Evolutionary conservation across 257 asterid species (phyloP).

Genomic region (Paraleonurus japonicus): DNA sequence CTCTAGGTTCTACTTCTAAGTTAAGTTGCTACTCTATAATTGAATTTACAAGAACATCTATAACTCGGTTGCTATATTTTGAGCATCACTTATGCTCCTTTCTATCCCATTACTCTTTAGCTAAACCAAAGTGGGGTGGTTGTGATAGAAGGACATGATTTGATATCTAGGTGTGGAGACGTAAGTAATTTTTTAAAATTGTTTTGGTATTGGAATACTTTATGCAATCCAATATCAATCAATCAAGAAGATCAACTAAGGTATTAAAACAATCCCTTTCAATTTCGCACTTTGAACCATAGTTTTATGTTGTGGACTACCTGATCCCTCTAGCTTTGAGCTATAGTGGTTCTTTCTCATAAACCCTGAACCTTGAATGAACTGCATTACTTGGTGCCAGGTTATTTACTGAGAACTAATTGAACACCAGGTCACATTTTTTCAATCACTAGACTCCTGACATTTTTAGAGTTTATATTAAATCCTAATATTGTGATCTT

Average conservation of each 20-base stretch:
- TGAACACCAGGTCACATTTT: conserved; percentile 2
- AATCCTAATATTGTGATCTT: background rate
- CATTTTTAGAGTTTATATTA: background rate
- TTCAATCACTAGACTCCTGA: background rate
- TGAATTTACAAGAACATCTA: background rate
- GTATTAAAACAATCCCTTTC: background rate
- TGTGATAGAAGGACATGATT: background rate
- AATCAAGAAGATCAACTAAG: background rate
- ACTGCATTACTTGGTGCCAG: background rate
- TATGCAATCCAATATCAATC: background rate
- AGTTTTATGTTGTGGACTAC: background rate
- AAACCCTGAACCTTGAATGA: conserved; percentile 4
- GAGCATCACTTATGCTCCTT: background rate
- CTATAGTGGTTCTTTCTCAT: background rate
- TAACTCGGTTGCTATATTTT: background rate
- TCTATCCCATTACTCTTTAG: background rate
- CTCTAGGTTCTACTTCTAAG: conserved; percentile 15
- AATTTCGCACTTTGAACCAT: background rate
- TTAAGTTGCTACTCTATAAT: background rate
- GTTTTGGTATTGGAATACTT: background rate
- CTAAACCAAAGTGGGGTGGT: background rate
- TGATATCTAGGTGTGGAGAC: background rate
- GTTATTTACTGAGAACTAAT: background rate
- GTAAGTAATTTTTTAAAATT: background rate
- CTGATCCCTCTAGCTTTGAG: background rate